Percentiles rank a stretch among this genome's conserved stretches.
phyloP scores from a whole-genome alignment of 352 stramenopile species.

The Phytophthora tubulina region DNA sequence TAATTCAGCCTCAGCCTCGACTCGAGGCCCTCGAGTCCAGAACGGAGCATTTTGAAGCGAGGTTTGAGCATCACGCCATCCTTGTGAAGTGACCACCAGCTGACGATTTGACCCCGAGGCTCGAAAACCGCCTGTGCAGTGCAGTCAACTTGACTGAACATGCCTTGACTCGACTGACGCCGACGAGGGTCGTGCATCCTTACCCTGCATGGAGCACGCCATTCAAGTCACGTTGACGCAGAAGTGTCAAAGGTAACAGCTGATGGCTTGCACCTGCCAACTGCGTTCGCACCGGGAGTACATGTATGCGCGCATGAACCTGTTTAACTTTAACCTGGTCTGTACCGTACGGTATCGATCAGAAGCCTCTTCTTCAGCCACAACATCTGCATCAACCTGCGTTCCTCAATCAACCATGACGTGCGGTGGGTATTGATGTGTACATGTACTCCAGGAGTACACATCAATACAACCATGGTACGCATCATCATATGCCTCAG shows the following conservation, averaged over 20 bases:
- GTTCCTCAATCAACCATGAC: neutral
- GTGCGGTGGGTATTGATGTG: neutral
- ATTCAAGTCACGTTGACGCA: neutral
- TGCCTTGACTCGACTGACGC: neutral
- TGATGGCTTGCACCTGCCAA: neutral
- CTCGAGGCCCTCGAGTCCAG: too few species aligned
- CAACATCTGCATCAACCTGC: neutral
- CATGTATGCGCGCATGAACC: neutral
- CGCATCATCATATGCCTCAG: neutral
- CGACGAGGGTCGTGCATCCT: neutral
- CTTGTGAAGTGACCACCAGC: neutral
- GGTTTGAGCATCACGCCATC: slow-evolving; percentile 3
- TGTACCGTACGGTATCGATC: slow-evolving; percentile 5
- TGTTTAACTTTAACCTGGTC: slow-evolving; percentile 6
- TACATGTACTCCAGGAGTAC: too few species aligned
- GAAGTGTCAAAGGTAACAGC: slow-evolving; percentile 4
- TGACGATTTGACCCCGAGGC: neutral
- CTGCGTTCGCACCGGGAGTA: neutral
- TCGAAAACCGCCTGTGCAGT: neutral
- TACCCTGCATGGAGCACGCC: slow-evolving; percentile 4
- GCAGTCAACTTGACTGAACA: neutral
- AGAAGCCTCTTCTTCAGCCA: slow-evolving; percentile 8
- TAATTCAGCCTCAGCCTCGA: too few species aligned
- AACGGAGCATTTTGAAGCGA: too few species aligned
- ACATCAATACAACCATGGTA: too few species aligned